Conservation (phyloP, 2,329 filamentous ascomycete genomes). For the Tolypocladium tropicale region DNA sequence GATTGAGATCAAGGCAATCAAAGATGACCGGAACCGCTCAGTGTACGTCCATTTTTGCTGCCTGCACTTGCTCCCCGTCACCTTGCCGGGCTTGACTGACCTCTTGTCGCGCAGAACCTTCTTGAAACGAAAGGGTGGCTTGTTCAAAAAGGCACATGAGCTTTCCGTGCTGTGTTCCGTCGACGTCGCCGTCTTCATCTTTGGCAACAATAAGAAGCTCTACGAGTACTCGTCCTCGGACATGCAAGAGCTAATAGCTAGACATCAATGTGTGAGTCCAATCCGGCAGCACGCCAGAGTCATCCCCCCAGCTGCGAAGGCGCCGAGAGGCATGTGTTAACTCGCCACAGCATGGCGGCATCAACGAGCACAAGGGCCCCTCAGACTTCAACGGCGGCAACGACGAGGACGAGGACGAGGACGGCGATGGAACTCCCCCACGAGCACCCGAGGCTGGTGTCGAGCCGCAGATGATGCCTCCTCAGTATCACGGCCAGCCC, state of each 20-base stretch:
- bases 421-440: conserved; percentile 59
- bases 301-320: not conserved
- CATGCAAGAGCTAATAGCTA: conserved; percentile 79
- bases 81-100: not conserved
- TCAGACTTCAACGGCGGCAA: conserved; percentile 81
- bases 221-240: conserved; percentile 95
- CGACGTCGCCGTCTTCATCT: conserved; percentile 97
- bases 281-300: not conserved
- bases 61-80: not conserved
- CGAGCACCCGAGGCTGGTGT: conserved; percentile 46
- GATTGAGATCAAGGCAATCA: conserved; percentile 99
- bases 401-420: conserved; percentile 76
- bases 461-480: conserved; percentile 54
- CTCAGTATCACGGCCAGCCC: conserved; percentile 56
- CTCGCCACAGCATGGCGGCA: conserved; percentile 63
- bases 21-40: conserved; percentile 94
- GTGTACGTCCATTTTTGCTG: conserved; percentile 60
- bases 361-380: conserved; percentile 94
- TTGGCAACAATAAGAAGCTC: conserved; percentile 97
- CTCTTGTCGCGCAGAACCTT: conserved; percentile 59
- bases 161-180: conserved; percentile 95
- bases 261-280: conserved; percentile 78
- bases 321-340: not conserved
- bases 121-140: conserved; percentile 92
- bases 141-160: conserved; percentile 99